These are phyloP conservation scores for Euphorbia neoarborescens DNA, from an alignment of 441 rosid species.

Conservation along the genomic window DNA sequence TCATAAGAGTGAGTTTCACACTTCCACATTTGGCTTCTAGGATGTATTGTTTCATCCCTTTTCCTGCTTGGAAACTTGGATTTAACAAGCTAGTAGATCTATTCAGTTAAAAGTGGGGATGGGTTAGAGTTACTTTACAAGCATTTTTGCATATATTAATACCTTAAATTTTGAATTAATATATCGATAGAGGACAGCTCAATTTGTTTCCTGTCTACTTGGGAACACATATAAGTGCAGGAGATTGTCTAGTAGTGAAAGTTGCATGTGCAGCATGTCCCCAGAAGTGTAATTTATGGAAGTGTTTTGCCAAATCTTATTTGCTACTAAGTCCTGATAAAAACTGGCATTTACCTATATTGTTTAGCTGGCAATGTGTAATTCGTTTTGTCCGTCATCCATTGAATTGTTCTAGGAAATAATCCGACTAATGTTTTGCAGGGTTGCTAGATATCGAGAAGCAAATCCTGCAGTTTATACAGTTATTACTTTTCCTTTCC, in stretches of 20 bases:
- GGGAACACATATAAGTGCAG: neutral
- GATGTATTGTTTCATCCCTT: neutral
- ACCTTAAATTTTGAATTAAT: neutral
- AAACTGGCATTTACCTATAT: constrained; percentile 9
- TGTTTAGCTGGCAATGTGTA: constrained; percentile 19
- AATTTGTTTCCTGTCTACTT: neutral
- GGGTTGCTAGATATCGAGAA: constrained; percentile 92
- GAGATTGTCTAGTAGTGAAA: neutral
- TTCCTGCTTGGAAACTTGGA: neutral
- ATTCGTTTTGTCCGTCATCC: constrained; percentile 16
- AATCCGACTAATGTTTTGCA: constrained; percentile 36
- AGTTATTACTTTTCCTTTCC: constrained; percentile 81
- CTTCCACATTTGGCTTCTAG: neutral
- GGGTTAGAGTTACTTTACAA: neutral
- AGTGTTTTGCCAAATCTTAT: neutral
- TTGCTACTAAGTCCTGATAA: constrained; percentile 2
- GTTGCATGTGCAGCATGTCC: neutral
- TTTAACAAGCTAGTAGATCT: neutral
- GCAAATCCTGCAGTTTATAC: constrained; percentile 92
- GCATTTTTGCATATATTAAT: neutral
- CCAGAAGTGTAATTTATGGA: neutral
- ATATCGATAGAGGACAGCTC: neutral
- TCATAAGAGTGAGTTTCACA: neutral
- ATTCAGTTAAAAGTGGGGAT: neutral
- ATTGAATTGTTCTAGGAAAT: constrained; percentile 21